Conservation (phyloP, 2,329 filamentous ascomycete species). For the Bipolaris gigantea region DNA sequence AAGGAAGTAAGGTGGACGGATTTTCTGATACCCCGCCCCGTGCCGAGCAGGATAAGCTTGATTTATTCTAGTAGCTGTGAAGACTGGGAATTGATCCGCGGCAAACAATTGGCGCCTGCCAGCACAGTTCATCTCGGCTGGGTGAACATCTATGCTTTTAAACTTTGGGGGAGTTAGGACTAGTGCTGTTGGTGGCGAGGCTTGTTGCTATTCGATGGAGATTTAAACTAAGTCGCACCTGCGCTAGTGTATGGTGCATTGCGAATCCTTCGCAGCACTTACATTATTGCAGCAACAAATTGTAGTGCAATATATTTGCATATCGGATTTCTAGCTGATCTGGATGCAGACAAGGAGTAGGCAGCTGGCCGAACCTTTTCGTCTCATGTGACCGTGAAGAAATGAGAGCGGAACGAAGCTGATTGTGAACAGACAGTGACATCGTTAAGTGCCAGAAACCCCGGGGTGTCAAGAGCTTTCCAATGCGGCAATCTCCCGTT, state of each 20-base stretch:
- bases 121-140: constrained; percentile 4
- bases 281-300: not conserved
- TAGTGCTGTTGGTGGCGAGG: not conserved
- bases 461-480: not conserved
- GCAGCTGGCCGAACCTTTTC: not conserved
- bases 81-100: not conserved
- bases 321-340: no score
- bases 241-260: not conserved
- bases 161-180: not conserved
- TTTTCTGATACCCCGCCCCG: not conserved
- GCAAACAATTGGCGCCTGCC: constrained; percentile 2
- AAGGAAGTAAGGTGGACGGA: not conserved
- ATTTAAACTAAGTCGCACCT: not conserved
- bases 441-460: not conserved
- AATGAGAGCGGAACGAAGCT: not conserved
- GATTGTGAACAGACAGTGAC: not conserved
- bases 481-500: not conserved
- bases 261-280: not conserved
- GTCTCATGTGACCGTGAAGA: not conserved
- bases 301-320: not conserved
- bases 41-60: not conserved
- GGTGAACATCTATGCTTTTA: not conserved
- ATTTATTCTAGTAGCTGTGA: constrained; percentile 1
- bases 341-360: no score
- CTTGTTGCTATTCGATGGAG: not conserved